Percentiles rank a stretch among this genome's conserved stretches.
Conservation (phyloP, 2,329 filamentous ascomycete genomes). For the Fusarium hostae region DNA sequence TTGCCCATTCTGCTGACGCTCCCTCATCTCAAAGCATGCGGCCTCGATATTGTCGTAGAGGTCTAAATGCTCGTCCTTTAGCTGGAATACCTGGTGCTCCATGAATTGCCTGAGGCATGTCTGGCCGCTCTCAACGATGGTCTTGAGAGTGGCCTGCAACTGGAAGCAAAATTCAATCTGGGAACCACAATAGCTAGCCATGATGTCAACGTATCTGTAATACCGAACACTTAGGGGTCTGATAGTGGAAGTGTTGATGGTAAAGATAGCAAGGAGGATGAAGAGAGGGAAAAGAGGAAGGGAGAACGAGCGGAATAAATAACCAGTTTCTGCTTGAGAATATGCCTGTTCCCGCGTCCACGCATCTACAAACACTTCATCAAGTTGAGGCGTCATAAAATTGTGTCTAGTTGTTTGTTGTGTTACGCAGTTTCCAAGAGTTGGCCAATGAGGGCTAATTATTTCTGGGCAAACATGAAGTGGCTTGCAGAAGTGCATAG, state of each 20-base stretch:
- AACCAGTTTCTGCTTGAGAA: background rate
- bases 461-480: background rate
- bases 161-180: background rate
- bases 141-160: background rate
- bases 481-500: background rate
- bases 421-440: background rate
- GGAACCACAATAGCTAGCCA: background rate
- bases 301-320: no score
- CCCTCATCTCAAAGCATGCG: no score
- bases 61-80: background rate
- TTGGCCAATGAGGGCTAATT: background rate
- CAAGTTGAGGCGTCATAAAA: background rate
- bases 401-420: background rate
- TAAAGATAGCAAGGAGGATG: background rate
- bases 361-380: background rate
- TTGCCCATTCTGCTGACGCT: background rate
- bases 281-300: background rate
- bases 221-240: accelerated
- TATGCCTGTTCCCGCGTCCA: background rate
- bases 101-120: background rate
- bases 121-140: background rate
- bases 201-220: background rate
- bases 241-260: background rate
- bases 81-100: background rate
- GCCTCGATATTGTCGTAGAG: background rate